A percentile compares a stretch with the other conserved stretches of the same genome.
Evolutionary conservation across 208 protist genomes (phyloP).

Genomic region (Naegleria gruberi): DNA sequence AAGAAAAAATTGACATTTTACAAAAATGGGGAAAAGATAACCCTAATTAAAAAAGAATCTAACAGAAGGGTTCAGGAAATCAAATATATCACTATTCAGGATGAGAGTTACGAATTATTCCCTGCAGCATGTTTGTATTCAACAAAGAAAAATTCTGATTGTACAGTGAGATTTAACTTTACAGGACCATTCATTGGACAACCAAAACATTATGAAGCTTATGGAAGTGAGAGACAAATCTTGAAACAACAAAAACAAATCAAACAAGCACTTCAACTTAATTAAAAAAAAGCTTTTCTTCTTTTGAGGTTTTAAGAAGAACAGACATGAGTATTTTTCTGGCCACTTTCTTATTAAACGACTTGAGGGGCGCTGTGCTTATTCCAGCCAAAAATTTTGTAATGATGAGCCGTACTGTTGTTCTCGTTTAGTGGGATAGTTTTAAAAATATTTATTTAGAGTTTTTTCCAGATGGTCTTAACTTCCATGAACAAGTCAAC

Average conservation of each 20-base stretch:
- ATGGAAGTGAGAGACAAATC: background rate
- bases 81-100: background rate
- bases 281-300: too few relatives aligned
- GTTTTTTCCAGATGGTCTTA: background rate
- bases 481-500: background rate
- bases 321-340: too few relatives aligned
- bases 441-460: background rate
- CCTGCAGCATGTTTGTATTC: conserved; percentile 15
- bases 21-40: conserved; percentile 15
- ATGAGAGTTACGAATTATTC: background rate
- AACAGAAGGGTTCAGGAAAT: conserved; percentile 2
- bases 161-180: conserved; percentile 7
- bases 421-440: too few relatives aligned
- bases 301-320: too few relatives aligned
- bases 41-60: background rate
- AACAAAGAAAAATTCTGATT: conserved; percentile 6
- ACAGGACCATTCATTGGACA: background rate
- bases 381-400: too few relatives aligned
- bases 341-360: too few relatives aligned
- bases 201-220: background rate
- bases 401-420: too few relatives aligned
- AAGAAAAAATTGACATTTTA: conserved; percentile 1
- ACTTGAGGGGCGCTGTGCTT: too few relatives aligned
- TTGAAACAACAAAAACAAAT: background rate
- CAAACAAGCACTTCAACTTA: too few relatives aligned